Evolutionary conservation across 768 basidiomycete genomes (phyloP), one percentile per base, ranked within the genome.

Genomic region (Psilocybe tampanensis): DNA sequence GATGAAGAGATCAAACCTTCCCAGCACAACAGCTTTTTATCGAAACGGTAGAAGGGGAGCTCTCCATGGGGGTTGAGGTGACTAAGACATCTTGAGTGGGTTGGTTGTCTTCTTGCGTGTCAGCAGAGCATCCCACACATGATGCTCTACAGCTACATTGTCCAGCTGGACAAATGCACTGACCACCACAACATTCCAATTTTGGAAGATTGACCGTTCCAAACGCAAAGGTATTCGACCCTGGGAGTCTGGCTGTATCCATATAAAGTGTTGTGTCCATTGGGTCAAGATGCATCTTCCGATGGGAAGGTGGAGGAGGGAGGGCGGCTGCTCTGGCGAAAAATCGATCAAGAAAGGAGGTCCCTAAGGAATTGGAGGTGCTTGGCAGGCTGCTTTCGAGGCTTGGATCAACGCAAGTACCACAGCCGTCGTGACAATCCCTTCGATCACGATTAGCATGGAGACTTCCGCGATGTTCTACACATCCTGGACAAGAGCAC

Each of bases 401-500:
- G 22, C 64, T 68, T 57, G 77, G 72, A 67, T 91, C 89, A 24
- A 90, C 71, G 63, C 89, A 92, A 21, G 81, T 78, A 5, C 78
- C 74, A 64, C 89, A 91, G 18, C 81, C 81, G 32, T 80, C 76
- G n/a, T 71, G 74, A 64, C 81, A 82, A 59, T 76, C 72, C 22
- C 64, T 70, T 52, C 80, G 81, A 44, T 83, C 77, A 17, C 74
- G 63, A 44, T 76, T 76, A 18, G 73, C 79, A 56, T 84, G 68
- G 17, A 77, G 76, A 17, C 70, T 55, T 1, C 84, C 83, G n/a
- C 88, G 85, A 65, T 92, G 90, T 62, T 88, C 79, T 9, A 81
- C 68, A 65, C 90, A 92, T 32, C 89, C 89, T 0, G 89, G 89
- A 69, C 90, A 92, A 13, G 79, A 79, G 64, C 90, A 92, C 39